Base-by-base conservation (phyloP, 441 rosid genomes). In the Arabidopsis hybrid region DNA sequence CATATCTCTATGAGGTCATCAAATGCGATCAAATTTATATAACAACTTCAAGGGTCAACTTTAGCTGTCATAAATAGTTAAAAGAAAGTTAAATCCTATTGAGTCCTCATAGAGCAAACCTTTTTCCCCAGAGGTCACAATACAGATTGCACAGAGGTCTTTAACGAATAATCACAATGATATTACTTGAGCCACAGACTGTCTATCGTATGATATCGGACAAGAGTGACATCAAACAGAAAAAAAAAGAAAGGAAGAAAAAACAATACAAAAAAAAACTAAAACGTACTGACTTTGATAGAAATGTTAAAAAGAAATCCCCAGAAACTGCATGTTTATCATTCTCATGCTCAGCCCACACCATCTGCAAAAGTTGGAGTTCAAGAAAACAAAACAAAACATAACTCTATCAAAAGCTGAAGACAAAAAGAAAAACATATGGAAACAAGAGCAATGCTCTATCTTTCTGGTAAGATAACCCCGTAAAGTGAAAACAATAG, bases 331-430 rank as follows among this genome's bases (percentile, higher is more conserved):
- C 80, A 78, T 78, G 71, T 55, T 57, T 69, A 79, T 73, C 73
- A 60, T 81, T 86, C 80, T 78, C 81, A 83, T 79, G 85, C 86
- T 78, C 79, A 62, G 85, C 85, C 55, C 79, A 77, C 81, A 75
- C 72, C 81, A 86, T 88, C 92, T 88, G 90, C 90, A 21, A 86
- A 82, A 71, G 81, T 83, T 57, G 65, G 78, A 82, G 78, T 76
- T 80, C 88, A 82, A 70, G 72, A 59, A 78, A 66, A 77, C 26
- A 49, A 74, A 80, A 60, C 40, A 43, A 77, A 77, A 77, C 72
- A 65, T 14, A 62, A 53, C 29, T 53, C 53, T 45, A 61, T 26
- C 38, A 59, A 77, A 77, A 65, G 7, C 34, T 55, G n/a, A 57
- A 49, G 49, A 47, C n/a, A 14, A 32, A 47, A 62, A 46, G n/a